Base-by-base conservation (phyloP, 768 basidiomycete species). In the Fistulinella prunicolor region DNA sequence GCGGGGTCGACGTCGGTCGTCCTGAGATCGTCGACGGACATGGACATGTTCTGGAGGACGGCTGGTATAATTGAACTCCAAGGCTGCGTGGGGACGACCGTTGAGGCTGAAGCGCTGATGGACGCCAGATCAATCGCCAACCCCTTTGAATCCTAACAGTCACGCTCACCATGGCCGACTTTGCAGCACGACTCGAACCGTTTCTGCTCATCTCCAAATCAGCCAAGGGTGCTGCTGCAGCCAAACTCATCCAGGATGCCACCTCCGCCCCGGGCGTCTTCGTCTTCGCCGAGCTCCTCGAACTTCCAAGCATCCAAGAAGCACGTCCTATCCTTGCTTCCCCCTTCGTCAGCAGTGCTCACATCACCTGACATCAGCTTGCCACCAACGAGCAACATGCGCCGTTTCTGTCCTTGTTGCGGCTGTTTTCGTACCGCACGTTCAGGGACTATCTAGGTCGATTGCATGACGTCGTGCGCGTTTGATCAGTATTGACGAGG, bases 161-260 rank as follows among this genome's bases (percentile, higher is more conserved):
- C n/a, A n/a, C n/a, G n/a, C 26, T 36, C 56, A 50, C 37, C 53
- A 60, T 62, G 59, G 70, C 77, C 22, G 80, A 81, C 61, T 81
- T 82, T 46, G 65, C 79, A 5, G 73, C 82, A 14, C 89, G 86
- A 57, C 76, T 93, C 10, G 94, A 97, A 70, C 92, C 93, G 0
- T 96, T 88, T 68, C 66, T 96, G 36, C 79, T 97, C 50, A 91
- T 97, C 71, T 91, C 86, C 4, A 94, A 94, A 64, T 89, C 89
- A 0, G 81, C 89, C 9, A 94, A 91, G 62, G 95, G 95, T 1
- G 92, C 92, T 0, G 91, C 89, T 1, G 93, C 94, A 0, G 94
- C 91, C 6, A 94, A 94, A 63, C 80, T 94, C 46, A 71, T 94
- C 24, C 78, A 83, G 59, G 87, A 96, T 62, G 94, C 85, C 46